Conservation (phyloP, 495 filamentous ascomycete genomes). For the Penicillium psychrofluorescens region DNA sequence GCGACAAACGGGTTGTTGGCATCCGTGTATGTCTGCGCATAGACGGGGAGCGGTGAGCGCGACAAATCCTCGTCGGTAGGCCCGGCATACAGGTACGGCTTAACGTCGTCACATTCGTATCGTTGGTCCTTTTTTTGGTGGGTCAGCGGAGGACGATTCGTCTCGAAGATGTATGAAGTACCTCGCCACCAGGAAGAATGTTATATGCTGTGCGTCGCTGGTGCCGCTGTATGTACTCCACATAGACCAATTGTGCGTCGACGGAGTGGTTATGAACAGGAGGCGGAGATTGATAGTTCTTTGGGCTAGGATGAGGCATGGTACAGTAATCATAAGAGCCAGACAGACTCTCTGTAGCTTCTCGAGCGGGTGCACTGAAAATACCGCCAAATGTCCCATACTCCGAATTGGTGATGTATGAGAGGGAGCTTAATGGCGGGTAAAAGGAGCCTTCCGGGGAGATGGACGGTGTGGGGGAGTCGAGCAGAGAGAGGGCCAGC, state of each 20-base stretch:
- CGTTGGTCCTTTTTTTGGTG: constrained; percentile 19
- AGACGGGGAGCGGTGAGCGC: constrained; percentile 10
- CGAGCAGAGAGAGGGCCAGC: neutral
- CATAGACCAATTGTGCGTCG: constrained; percentile 19
- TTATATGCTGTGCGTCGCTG: constrained; percentile 29
- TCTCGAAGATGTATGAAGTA: neutral
- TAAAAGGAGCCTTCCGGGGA: constrained; percentile 18
- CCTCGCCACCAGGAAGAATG: constrained; percentile 28
- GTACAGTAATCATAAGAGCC: constrained; percentile 27
- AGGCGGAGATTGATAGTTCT: constrained; percentile 15
- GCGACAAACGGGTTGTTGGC: constrained; percentile 19
- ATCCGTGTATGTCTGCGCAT: constrained; percentile 27
- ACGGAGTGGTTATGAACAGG: constrained; percentile 16
- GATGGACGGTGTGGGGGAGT: neutral
- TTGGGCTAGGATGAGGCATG: constrained; percentile 26
- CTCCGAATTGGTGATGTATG: constrained; percentile 25
- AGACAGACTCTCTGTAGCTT: constrained; percentile 3
- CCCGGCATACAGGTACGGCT: constrained; percentile 20
- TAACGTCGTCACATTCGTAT: constrained; percentile 25
- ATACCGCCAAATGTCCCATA: constrained; percentile 23
- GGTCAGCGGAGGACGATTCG: neutral
- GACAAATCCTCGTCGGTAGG: constrained; percentile 2
- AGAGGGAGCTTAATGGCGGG: constrained; percentile 22
- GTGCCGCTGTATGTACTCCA: constrained; percentile 30
- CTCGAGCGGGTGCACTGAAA: constrained; percentile 16